phyloP scores from a whole-genome alignment of 2,329 filamentous ascomycete genomes.

The Fusarium austroafricanum region DNA sequence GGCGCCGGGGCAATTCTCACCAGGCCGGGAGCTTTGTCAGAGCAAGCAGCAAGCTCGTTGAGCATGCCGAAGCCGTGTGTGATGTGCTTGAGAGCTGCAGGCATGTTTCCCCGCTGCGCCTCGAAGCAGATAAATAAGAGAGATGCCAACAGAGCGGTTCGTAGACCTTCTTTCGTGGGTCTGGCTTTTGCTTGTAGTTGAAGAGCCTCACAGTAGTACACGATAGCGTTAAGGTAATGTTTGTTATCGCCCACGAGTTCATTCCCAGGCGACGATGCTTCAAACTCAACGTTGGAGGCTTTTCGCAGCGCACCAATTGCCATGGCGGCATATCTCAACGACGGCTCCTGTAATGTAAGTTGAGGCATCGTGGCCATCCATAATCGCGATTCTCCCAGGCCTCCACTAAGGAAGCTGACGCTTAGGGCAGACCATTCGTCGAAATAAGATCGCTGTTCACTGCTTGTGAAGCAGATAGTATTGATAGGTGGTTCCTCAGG shows the following conservation, averaged over 20 bases:
- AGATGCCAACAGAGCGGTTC: constrained; percentile 55
- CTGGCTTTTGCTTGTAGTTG: constrained; percentile 53
- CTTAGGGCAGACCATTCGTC: constrained; percentile 54
- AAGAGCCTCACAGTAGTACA: constrained; percentile 57
- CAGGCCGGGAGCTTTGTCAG: constrained; percentile 50
- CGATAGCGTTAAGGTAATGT: constrained; percentile 55
- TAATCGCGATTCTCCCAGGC: constrained; percentile 49
- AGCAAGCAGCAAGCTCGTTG: constrained; percentile 53
- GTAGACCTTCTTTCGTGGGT: constrained; percentile 52
- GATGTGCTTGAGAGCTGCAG: constrained; percentile 56
- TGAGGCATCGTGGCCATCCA: constrained; percentile 57
- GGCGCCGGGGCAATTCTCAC: constrained; percentile 54
- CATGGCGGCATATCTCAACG: constrained; percentile 55
- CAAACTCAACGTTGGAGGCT: constrained; percentile 46
- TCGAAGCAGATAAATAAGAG: constrained; percentile 58
- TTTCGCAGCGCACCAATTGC: constrained; percentile 55
- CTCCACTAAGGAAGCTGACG: constrained; percentile 51
- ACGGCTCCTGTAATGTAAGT: constrained; percentile 53
- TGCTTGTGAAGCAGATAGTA: constrained; percentile 50
- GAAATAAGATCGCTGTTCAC: constrained; percentile 53
- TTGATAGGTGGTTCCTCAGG: constrained; percentile 51
- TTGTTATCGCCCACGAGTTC: constrained; percentile 47
- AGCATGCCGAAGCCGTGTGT: constrained; percentile 56
- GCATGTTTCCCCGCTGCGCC: constrained; percentile 54
- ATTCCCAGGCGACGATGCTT: constrained; percentile 25